phyloP scores from a whole-genome alignment of 352 stramenopile genomes.

The Pythium brachiatum region DNA sequence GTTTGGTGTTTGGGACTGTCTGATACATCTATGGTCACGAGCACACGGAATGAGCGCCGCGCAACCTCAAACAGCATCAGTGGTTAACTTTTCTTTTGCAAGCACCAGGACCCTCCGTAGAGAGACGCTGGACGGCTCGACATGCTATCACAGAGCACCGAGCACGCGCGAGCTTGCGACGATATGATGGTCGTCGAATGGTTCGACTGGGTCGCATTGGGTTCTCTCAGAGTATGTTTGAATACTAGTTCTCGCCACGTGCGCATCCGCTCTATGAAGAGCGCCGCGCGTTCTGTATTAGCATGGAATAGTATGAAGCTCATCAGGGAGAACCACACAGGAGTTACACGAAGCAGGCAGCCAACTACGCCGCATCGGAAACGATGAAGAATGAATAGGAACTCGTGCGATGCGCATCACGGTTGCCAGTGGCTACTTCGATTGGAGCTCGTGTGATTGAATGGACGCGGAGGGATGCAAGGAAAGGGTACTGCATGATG shows the following conservation, averaged over 20 bases:
- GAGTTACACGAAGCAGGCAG: too few species aligned
- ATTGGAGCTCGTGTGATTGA: not conserved
- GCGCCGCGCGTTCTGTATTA: conserved; percentile 63
- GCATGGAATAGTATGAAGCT: conserved; percentile 63
- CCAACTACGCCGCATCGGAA: too few species aligned
- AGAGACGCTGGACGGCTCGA: conserved; percentile 35
- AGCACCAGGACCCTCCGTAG: conserved; percentile 48
- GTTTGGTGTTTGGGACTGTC: conserved; percentile 28
- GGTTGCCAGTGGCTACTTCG: not conserved
- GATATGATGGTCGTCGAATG: too few species aligned
- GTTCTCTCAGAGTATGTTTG: conserved; percentile 68
- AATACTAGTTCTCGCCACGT: conserved; percentile 75
- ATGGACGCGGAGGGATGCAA: not conserved
- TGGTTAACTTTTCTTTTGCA: conserved; percentile 31
- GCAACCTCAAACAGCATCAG: conserved; percentile 80
- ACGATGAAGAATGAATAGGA: not conserved
- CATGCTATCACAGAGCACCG: conserved; percentile 32
- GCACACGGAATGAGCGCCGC: conserved; percentile 47
- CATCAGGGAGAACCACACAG: conserved; percentile 27
- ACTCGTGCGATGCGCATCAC: not conserved
- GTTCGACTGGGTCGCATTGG: too few species aligned
- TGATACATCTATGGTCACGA: conserved; percentile 74
- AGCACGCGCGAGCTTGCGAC: conserved; percentile 71
- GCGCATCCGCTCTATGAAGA: conserved; percentile 10
- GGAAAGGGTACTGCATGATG: not conserved